Conservation (phyloP, 768 basidiomycete genomes). For the Pleurotus pulmonarius region DNA sequence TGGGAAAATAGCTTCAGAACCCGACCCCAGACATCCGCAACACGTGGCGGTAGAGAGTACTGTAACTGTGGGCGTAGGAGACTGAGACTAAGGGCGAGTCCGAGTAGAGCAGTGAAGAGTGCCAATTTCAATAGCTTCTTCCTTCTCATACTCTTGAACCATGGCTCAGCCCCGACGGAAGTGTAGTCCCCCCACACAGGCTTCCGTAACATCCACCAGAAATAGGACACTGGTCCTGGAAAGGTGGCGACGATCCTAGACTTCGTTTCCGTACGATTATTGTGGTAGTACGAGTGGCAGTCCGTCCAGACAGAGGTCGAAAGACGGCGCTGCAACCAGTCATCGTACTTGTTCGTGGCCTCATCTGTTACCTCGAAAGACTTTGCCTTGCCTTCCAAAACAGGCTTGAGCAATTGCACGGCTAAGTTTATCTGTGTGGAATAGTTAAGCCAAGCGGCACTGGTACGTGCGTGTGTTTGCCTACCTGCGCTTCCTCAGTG, state of each 20-base stretch:
- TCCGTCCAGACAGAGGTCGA: conserved; percentile 47
- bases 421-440: conserved; percentile 41
- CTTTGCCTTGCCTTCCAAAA: conserved; percentile 43
- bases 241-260: conserved; percentile 46
- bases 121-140: conserved; percentile 18
- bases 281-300: conserved; percentile 53
- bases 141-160: conserved; percentile 26
- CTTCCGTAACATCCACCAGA: conserved; percentile 48
- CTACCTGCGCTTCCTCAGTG: conserved; percentile 53
- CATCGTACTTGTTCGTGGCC: conserved; percentile 47
- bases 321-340: conserved; percentile 46
- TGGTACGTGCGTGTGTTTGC: neutral
- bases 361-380: conserved; percentile 46
- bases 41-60: neutral
- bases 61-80: conserved; percentile 8
- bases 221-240: conserved; percentile 47
- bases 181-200: conserved; percentile 41
- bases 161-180: conserved; percentile 35
- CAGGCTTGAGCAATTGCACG: conserved; percentile 47
- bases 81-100: conserved; percentile 17
- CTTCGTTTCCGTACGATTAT: conserved; percentile 27
- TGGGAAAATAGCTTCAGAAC: neutral
- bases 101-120: conserved; percentile 18
- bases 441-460: conserved; percentile 11
- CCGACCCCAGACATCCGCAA: neutral